Base-by-base conservation (phyloP, 2,329 filamentous ascomycete species). In the Biscogniauxia mediterranea region DNA sequence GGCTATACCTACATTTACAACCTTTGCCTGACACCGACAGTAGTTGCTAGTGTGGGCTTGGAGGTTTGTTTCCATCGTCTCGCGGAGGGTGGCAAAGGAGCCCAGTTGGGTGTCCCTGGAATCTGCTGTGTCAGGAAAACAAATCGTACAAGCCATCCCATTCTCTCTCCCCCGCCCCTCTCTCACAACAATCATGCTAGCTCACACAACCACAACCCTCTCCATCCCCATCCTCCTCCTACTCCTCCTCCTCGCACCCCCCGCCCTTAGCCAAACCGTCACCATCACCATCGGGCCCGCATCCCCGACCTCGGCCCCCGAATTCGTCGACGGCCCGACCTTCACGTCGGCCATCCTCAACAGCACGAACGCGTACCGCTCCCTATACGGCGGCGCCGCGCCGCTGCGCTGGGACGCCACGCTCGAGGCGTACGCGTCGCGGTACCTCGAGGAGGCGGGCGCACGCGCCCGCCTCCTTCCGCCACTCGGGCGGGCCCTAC, bases 301-400 rank as follows among this genome's bases (percentile, higher is more conserved):
- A 0, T 61, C 69, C 55, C 71, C 72, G 8, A 70, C 66, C 57
- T 25, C 63, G 0, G 62, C 64, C 11, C 70, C 74, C 8, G 69
- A 78, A 51, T 79, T 76, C 67, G 67, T 68, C 15, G 62, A 72
- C 58, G 66, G 71, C 54, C 61, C 67, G 28, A 62, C 73, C 57
- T 85, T 85, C 74, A 77, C 76, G 2, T 78, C 78, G 15, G 81
- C 85, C n/a, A 75, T 91, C 23, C 81, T 93, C 57, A 82, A 85
- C 71, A 82, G 81, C 67, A 90, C 86, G 46, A 92, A 93, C 74
- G 74, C 79, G 54, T 91, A 89, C 77, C 86, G 90, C 21, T 64
- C 66, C 6, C n/a, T n/a, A n/a, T 75, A 85, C 62, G 87, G 92
- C 76, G 85, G 86, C 66, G 89, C 87, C 32, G 75, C 76, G 0